Evolutionary conservation across 202 grass and related monocot species (phyloP).

Genomic region (Zizania palustris): DNA sequence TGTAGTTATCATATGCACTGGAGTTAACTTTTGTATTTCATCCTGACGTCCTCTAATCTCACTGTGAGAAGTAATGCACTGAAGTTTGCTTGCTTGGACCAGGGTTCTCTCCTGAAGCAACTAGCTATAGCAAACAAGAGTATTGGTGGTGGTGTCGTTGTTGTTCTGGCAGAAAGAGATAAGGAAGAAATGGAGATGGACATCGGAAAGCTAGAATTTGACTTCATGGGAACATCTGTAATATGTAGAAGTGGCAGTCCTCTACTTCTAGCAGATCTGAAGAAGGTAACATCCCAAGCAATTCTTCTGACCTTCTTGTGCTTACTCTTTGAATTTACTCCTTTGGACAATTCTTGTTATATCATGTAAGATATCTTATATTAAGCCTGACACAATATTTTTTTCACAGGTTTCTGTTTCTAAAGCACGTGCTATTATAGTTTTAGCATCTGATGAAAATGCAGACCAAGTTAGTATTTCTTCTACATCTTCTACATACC

Average conservation of each 20-base stretch:
- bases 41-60: background rate
- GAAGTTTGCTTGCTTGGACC: slow-evolving; percentile 21
- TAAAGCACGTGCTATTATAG: slow-evolving; percentile 93
- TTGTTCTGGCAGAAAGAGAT: slow-evolving; percentile 96
- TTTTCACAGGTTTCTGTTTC: slow-evolving; percentile 89
- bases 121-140: slow-evolving; percentile 98
- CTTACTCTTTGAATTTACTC: background rate
- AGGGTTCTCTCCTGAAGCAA: slow-evolving; percentile 98
- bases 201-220: slow-evolving; percentile 92
- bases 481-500: background rate
- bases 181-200: slow-evolving; percentile 99
- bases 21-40: slow-evolving; percentile 4
- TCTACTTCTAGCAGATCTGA: slow-evolving; percentile 91
- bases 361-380: slow-evolving; percentile 35
- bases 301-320: slow-evolving; percentile 26
- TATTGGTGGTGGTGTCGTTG: slow-evolving; percentile 93
- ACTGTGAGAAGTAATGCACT: slow-evolving; percentile 3
- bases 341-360: slow-evolving; percentile 31
- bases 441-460: slow-evolving; percentile 98
- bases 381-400: slow-evolving; percentile 10
- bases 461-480: slow-evolving; percentile 93
- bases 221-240: slow-evolving; percentile 98
- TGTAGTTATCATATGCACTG: background rate
- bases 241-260: slow-evolving; percentile 97
- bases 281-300: slow-evolving; percentile 60